These are phyloP conservation scores for Batkoa obscura DNA, from an alignment of 371 early-diverging fungal genomes.

Conservation along the genomic window DNA sequence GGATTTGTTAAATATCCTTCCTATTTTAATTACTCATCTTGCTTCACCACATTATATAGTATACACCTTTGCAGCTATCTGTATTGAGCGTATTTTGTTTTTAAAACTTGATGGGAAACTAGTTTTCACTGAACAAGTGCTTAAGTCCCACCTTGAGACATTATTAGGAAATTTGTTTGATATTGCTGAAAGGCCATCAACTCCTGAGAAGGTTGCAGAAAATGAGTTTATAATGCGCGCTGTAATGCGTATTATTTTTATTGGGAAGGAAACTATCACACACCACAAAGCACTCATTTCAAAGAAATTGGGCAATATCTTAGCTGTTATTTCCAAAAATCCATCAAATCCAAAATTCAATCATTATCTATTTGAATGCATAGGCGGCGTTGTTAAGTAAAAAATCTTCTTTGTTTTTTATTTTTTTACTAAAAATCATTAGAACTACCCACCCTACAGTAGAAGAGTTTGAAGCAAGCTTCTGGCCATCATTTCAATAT, in stretches of 20 bases:
- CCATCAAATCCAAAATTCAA: conserved; percentile 95
- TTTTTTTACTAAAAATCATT: background rate
- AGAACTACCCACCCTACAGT: conserved; percentile 35
- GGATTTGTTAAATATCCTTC: conserved; percentile 52
- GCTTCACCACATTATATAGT: conserved; percentile 62
- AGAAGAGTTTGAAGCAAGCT: conserved; percentile 50
- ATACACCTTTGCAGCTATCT: conserved; percentile 79
- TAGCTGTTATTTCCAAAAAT: conserved; percentile 73
- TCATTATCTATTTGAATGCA: conserved; percentile 86
- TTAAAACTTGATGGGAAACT: conserved; percentile 37
- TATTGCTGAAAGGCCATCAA: conserved; percentile 32
- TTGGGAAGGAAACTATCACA: conserved; percentile 11
- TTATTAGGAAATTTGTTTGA: conserved; percentile 57
- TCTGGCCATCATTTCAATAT: conserved; percentile 63
- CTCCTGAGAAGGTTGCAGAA: conserved; percentile 78
- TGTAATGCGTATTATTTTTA: background rate
- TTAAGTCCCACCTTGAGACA: conserved; percentile 40
- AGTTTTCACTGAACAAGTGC: conserved; percentile 38
- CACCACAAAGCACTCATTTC: conserved; percentile 50
- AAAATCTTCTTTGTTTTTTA: background rate
- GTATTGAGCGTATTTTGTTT: conserved; percentile 75
- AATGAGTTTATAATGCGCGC: conserved; percentile 76
- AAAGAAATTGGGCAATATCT: conserved; percentile 43
- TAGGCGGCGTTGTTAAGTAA: conserved; percentile 66
- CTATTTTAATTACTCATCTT: conserved; percentile 62